phyloP scores from a whole-genome alignment of 495 filamentous ascomycete species.

The Hypoxylon fragiforme region DNA sequence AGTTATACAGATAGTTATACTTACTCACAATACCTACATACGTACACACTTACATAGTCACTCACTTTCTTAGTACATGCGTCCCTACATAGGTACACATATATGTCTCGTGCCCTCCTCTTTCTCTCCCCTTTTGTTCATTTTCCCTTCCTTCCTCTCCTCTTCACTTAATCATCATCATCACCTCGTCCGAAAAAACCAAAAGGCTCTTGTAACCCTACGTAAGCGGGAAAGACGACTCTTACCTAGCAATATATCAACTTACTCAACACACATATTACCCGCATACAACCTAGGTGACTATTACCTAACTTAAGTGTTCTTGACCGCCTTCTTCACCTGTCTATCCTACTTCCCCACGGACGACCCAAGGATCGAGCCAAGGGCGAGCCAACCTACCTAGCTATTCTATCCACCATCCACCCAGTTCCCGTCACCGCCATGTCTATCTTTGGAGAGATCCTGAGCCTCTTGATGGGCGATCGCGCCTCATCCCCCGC shows the following conservation, averaged over 20 bases:
- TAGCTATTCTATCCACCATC: not conserved
- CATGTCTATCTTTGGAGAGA: conserved; percentile 9
- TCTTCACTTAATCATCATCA: conserved; percentile 2
- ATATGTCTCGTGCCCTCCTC: conserved; percentile 23
- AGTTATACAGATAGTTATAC: too few species aligned
- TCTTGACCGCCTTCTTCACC: conserved; percentile 4
- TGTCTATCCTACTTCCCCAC: too few species aligned
- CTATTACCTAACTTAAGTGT: conserved; percentile 13
- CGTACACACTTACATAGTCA: not conserved
- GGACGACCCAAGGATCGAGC: too few species aligned
- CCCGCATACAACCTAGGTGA: conserved; percentile 5
- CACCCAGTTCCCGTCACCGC: not conserved
- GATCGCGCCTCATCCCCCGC: conserved; percentile 4
- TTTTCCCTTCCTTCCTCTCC: not conserved
- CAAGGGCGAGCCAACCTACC: not conserved
- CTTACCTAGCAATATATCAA: not conserved
- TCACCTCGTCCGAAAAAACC: not conserved
- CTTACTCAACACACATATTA: not conserved
- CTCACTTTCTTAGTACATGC: too few species aligned
- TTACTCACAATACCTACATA: not conserved
- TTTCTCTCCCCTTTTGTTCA: not conserved
- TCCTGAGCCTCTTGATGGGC: conserved; percentile 9
- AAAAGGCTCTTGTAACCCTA: conserved; percentile 1
- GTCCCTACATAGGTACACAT: conserved; percentile 8
- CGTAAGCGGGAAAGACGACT: conserved; percentile 15